Conservation (phyloP, 164 flowering plant genomes). For the Tetracentron sinense region DNA sequence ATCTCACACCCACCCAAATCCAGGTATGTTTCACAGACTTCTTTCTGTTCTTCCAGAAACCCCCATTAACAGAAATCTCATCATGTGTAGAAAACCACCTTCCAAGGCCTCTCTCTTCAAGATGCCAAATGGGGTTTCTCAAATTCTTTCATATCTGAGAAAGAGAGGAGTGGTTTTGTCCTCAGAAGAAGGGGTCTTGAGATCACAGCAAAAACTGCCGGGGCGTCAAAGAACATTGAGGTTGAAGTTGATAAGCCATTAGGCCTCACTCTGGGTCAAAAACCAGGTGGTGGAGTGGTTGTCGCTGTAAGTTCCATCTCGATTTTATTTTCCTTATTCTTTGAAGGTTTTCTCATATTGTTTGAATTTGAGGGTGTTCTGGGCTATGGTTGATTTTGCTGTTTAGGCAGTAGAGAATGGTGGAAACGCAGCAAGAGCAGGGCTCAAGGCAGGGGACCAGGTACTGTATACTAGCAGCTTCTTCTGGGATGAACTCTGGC, state of each 20-base stretch:
- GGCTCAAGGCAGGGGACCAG: constrained; percentile 86
- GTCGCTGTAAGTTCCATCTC: constrained; percentile 58
- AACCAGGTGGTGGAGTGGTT: constrained; percentile 85
- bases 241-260: constrained; percentile 96
- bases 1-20: constrained; percentile 17
- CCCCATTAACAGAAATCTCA: neutral
- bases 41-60: neutral
- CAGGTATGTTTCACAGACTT: constrained; percentile 26
- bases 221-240: constrained; percentile 82
- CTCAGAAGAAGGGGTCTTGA: constrained; percentile 31
- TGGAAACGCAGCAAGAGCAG: constrained; percentile 94
- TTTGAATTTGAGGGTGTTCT: neutral
- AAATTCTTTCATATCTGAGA: constrained; percentile 27
- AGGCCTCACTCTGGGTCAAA: constrained; percentile 87
- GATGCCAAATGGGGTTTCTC: constrained; percentile 58
- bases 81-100: constrained; percentile 49
- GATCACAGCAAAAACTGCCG: constrained; percentile 69
- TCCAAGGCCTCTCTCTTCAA: constrained; percentile 60
- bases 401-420: constrained; percentile 75
- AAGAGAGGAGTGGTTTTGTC: constrained; percentile 14
- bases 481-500: constrained; percentile 99
- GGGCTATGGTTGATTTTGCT: neutral
- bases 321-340: neutral
- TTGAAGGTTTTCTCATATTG: neutral
- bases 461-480: constrained; percentile 96